These are phyloP conservation scores for Hypomyces rosellus DNA, from an alignment of 2,329 filamentous ascomycete genomes.

Conservation along the genomic window DNA sequence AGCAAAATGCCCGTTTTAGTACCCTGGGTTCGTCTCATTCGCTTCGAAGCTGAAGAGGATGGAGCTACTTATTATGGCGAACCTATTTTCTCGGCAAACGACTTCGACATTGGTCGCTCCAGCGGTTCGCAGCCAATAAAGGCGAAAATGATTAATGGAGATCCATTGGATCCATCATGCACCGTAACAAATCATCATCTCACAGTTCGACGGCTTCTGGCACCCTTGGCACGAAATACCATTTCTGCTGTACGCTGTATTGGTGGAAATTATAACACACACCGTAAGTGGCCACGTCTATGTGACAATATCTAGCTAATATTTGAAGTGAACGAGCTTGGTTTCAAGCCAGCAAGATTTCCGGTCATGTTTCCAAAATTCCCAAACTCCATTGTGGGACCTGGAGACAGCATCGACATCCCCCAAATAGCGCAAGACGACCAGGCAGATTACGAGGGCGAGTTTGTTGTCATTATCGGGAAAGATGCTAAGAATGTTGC, in stretches of 20 bases:
- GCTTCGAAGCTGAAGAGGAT: slow-evolving; percentile 44
- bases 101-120: slow-evolving; percentile 39
- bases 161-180: slow-evolving; percentile 45
- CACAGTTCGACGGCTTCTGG: slow-evolving; percentile 46
- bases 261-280: slow-evolving; percentile 54
- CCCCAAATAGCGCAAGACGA: slow-evolving; percentile 43
- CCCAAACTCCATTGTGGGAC: slow-evolving; percentile 31
- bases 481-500: slow-evolving; percentile 43
- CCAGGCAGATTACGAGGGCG: slow-evolving; percentile 44
- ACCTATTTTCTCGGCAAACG: slow-evolving; percentile 37
- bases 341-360: slow-evolving; percentile 39
- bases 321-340: too few relatives aligned
- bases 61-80: slow-evolving; percentile 45
- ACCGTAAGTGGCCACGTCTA: slow-evolving; percentile 31
- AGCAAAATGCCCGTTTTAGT: too few relatives aligned
- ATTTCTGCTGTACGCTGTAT: slow-evolving; percentile 53
- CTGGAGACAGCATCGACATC: slow-evolving; percentile 33
- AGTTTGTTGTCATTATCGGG: slow-evolving; percentile 42
- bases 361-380: slow-evolving; percentile 48
- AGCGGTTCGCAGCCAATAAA: slow-evolving; percentile 41
- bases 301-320: not conserved
- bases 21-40: slow-evolving; percentile 47
- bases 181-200: slow-evolving; percentile 47
- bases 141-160: slow-evolving; percentile 45
- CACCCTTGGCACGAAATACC: slow-evolving; percentile 43